A percentile compares a stretch with the other conserved stretches of the same genome.
These are phyloP conservation scores for Phytophthora boehmeriae DNA, from an alignment of 352 stramenopile genomes.

Conservation along the genomic window DNA sequence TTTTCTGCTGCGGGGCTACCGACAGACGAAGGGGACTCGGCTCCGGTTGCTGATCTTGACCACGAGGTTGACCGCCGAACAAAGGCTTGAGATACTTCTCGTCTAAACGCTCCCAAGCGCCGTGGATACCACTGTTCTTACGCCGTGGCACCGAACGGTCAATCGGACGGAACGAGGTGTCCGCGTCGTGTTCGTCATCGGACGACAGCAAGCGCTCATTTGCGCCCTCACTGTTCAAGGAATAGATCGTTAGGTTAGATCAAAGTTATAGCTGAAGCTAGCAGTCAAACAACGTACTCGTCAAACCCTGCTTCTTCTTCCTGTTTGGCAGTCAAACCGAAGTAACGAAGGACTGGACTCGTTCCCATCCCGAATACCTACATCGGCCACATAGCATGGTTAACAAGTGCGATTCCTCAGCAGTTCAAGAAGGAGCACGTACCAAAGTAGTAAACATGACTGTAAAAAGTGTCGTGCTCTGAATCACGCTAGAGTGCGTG, in stretches of 20 bases:
- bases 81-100: conserved; percentile 78
- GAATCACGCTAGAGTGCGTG: conserved; percentile 68
- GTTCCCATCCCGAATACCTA: conserved; percentile 82
- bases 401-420: not conserved
- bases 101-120: conserved; percentile 66
- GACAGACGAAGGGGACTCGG: not conserved
- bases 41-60: conserved; percentile 28
- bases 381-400: not conserved
- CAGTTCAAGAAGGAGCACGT: conserved; percentile 4
- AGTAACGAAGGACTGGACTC: conserved; percentile 65
- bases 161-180: conserved; percentile 52
- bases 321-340: conserved; percentile 48
- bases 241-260: conserved; percentile 4
- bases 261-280: not conserved
- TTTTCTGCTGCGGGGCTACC: conserved; percentile 15
- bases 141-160: conserved; percentile 33
- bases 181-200: conserved; percentile 57
- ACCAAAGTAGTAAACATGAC: conserved; percentile 85
- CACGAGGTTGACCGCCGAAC: conserved; percentile 56
- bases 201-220: conserved; percentile 62
- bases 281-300: conserved; percentile 42
- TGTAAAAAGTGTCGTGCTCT: conserved; percentile 81
- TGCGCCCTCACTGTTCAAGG: conserved; percentile 37
- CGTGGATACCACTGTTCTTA: conserved; percentile 57
- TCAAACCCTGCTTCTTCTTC: conserved; percentile 47